Evolutionary conservation across 1,284 basidiomycete species (phyloP).

Genomic region (Sutorius eximius): DNA sequence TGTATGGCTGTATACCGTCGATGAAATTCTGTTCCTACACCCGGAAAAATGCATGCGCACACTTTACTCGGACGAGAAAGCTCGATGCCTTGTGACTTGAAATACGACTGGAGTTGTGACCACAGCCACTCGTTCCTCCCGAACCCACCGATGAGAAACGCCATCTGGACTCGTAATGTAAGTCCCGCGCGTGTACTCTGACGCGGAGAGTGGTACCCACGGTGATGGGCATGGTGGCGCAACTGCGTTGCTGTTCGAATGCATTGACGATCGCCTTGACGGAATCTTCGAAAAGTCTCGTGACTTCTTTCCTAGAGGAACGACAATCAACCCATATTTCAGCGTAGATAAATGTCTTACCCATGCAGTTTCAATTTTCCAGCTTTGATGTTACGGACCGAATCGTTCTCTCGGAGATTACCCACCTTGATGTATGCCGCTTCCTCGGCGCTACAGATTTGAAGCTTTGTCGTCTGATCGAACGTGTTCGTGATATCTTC

Average conservation of each 20-base stretch:
- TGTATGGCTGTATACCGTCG: conserved; percentile 10
- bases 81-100: conserved; percentile 12
- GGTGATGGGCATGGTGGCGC: conserved; percentile 18
- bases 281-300: conserved; percentile 41
- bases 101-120: conserved; percentile 14
- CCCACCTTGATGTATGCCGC: conserved; percentile 41
- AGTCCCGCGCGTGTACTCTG: neutral
- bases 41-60: neutral
- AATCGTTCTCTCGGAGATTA: conserved; percentile 35
- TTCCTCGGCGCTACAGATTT: conserved; percentile 33
- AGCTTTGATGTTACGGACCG: conserved; percentile 32
- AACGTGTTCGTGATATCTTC: conserved; percentile 36
- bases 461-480: conserved; percentile 40
- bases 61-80: conserved; percentile 15
- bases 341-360: conserved; percentile 22
- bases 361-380: conserved; percentile 39
- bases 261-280: conserved; percentile 34
- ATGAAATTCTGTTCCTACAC: neutral
- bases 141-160: conserved; percentile 40
- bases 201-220: conserved; percentile 10
- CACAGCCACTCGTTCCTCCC: conserved; percentile 22
- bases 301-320: conserved; percentile 30
- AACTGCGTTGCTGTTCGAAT: conserved; percentile 33
- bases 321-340: conserved; percentile 8
- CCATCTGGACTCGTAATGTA: conserved; percentile 23